Conservation (phyloP, 306 rosid species). For the Purshia tridentata region DNA sequence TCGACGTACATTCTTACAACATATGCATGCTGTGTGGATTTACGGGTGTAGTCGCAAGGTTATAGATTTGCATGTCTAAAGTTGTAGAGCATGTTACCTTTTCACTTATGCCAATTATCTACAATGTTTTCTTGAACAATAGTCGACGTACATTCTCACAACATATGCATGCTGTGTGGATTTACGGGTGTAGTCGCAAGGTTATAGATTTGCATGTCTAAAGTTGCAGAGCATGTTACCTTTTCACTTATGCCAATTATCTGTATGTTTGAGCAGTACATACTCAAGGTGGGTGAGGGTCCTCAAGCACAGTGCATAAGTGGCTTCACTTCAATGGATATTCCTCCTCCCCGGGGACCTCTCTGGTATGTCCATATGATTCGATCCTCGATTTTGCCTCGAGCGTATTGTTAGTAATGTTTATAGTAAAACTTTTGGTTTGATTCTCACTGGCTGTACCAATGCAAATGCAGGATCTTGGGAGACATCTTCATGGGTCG, state of each 20-base stretch:
- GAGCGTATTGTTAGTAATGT: neutral
- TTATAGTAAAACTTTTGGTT: slow-evolving; percentile 16
- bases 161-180: neutral
- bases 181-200: neutral
- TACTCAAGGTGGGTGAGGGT: slow-evolving; percentile 76
- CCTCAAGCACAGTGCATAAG: slow-evolving; percentile 78
- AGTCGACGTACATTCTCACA: neutral
- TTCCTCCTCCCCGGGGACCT: slow-evolving; percentile 96
- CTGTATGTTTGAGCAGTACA: slow-evolving; percentile 59
- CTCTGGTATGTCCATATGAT: slow-evolving; percentile 58
- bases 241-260: slow-evolving; percentile 3
- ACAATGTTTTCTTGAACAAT: no score
- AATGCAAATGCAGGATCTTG: slow-evolving; percentile 65
- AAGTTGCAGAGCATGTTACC: neutral
- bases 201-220: neutral
- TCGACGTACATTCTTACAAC: neutral
- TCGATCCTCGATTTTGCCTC: neutral
- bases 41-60: neutral
- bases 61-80: neutral
- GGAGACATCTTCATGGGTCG: slow-evolving; percentile 94
- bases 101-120: slow-evolving; percentile 8
- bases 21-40: neutral
- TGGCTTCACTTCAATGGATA: slow-evolving; percentile 72
- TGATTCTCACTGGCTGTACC: slow-evolving; percentile 24
- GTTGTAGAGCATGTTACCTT: neutral